Evolutionary conservation across 2,329 filamentous ascomycete genomes (phyloP).

Genomic region (Ilyonectria destructans): DNA sequence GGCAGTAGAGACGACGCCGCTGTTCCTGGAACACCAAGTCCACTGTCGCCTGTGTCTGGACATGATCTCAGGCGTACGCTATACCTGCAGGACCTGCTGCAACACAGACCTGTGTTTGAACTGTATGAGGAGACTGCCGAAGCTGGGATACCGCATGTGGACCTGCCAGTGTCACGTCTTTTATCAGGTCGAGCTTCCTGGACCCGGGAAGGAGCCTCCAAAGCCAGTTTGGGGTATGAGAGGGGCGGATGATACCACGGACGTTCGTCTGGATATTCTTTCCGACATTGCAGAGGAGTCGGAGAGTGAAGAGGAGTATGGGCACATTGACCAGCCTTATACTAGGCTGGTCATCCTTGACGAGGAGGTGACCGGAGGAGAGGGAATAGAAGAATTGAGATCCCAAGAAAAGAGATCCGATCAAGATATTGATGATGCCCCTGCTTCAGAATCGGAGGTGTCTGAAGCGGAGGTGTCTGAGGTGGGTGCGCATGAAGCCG

Average conservation of each 20-base stretch:
- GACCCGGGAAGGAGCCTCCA: background rate
- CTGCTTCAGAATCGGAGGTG: background rate
- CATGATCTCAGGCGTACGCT: slow-evolving; percentile 11
- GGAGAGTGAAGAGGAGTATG: background rate
- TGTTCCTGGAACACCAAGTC: slow-evolving; percentile 29
- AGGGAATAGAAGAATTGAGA: background rate
- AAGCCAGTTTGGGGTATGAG: slow-evolving; percentile 1
- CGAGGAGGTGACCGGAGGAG: background rate
- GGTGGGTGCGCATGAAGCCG: background rate
- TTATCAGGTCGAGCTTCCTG: slow-evolving; percentile 12
- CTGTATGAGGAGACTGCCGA: slow-evolving; percentile 22
- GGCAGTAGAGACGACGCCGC: slow-evolving; percentile 22
- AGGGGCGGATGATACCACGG: background rate
- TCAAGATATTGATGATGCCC: background rate
- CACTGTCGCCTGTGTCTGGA: slow-evolving; percentile 35
- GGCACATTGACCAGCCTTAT: background rate
- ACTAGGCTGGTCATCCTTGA: background rate
- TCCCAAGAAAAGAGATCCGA: background rate
- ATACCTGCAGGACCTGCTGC: slow-evolving; percentile 32
- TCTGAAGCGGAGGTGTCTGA: background rate
- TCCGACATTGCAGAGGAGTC: slow-evolving; percentile 27
- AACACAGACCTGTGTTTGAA: slow-evolving; percentile 26
- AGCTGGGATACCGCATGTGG: slow-evolving; percentile 31
- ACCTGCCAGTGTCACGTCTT: slow-evolving; percentile 33
- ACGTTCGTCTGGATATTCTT: slow-evolving; percentile 1